Percentiles rank a stretch among this genome's conserved stretches.
Conservation (phyloP, 768 basidiomycete species). For the Tylopilus plumbeoviolaceoides region DNA sequence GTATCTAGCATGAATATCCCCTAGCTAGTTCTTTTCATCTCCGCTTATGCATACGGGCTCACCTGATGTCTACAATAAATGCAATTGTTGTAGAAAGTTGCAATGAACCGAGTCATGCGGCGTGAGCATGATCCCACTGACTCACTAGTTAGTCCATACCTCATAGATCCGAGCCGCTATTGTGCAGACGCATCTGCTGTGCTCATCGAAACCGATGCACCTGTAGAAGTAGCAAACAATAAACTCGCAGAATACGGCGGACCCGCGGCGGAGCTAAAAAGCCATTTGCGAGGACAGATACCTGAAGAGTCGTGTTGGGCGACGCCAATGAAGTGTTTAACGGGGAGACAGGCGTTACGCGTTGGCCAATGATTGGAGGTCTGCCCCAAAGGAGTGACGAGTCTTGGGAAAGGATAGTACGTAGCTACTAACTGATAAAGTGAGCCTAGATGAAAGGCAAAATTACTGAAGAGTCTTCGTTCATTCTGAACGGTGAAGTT, state of each 20-base stretch:
- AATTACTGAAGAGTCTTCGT: too few relatives aligned
- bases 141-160: not conserved
- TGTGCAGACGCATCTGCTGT: not conserved
- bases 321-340: too few relatives aligned
- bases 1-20: not conserved
- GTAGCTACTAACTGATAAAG: not conserved
- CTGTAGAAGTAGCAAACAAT: not conserved
- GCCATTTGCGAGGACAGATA: too few relatives aligned
- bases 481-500: too few relatives aligned
- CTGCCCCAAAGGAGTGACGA: not conserved
- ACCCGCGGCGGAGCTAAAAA: too few relatives aligned
- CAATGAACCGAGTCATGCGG: not conserved
- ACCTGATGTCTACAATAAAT: not conserved
- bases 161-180: not conserved
- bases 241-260: not conserved
- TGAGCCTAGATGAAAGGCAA: too few relatives aligned
- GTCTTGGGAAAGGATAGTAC: not conserved
- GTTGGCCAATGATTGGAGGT: too few relatives aligned
- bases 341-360: too few relatives aligned
- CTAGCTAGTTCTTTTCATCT: not conserved
- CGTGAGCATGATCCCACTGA: too few relatives aligned
- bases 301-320: too few relatives aligned
- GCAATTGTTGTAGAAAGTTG: not conserved
- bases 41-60: not conserved
- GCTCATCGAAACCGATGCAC: not conserved